Percentiles rank a stretch among this genome's conserved stretches.
Evolutionary conservation across 2,329 filamentous ascomycete species (phyloP).

Genomic region (Fusarium sp.): DNA sequence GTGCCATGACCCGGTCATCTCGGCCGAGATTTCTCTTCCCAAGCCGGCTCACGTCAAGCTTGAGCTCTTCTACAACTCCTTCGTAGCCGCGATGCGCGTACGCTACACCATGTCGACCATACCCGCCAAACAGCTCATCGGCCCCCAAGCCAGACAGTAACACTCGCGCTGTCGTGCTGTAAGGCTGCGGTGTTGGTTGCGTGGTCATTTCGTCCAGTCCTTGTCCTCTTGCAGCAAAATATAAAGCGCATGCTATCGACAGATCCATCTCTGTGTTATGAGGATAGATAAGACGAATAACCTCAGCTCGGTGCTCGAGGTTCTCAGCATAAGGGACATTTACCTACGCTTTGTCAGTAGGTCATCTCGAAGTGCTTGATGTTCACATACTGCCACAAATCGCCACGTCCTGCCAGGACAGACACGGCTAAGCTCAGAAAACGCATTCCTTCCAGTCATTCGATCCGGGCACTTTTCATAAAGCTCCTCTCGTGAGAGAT

Average conservation of each 20-base stretch:
- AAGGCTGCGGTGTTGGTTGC: conserved; percentile 55
- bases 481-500: conserved; percentile 53
- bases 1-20: conserved; percentile 89
- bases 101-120: conserved; percentile 84
- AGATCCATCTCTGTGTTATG: conserved; percentile 99
- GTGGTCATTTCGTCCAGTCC: conserved; percentile 61
- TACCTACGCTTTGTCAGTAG: conserved; percentile 60
- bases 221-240: conserved; percentile 87
- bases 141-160: conserved; percentile 93
- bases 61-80: conserved; percentile 83
- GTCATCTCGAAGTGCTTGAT: neutral
- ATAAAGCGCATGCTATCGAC: conserved; percentile 93
- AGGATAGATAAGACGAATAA: conserved; percentile 85
- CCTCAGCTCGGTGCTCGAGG: conserved; percentile 72
- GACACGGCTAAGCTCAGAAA: conserved; percentile 76
- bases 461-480: conserved; percentile 94
- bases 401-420: conserved; percentile 82
- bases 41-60: conserved; percentile 85
- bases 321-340: conserved; percentile 87
- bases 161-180: conserved; percentile 81
- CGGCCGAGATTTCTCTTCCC: conserved; percentile 95
- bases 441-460: conserved; percentile 84
- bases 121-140: conserved; percentile 96
- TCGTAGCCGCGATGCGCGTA: conserved; percentile 77
- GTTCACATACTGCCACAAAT: conserved; percentile 75